Base-by-base conservation (phyloP, 1,284 basidiomycete genomes). In the Bjerkandera adusta region DNA sequence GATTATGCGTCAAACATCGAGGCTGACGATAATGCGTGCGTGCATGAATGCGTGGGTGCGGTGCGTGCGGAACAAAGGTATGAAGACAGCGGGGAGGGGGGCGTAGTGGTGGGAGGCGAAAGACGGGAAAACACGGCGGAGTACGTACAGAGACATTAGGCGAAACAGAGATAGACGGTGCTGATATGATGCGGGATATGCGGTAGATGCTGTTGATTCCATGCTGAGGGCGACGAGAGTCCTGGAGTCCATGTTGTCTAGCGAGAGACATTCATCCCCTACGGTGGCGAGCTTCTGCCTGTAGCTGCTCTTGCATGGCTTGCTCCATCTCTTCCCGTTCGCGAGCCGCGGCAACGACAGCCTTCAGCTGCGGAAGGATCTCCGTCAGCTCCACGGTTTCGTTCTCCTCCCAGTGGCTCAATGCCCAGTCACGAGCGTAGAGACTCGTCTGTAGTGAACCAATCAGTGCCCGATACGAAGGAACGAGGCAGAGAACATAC, bases 371-470 rank as follows among this genome's bases (percentile, higher is more conserved):
- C 6, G 73, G 70, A 2, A 86, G 65, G 57, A 83, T 79, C 1
- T 68, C 68, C 11, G 59, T 52, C 18, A 85, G 66, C 16, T 75
- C 68, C 5, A 85, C 80, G 39, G 72, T 71, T 0, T 69, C 63
- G 44, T 68, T 70, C 56, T 84, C 79, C 3, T 66, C 55, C 83
- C 83, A 86, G 29, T 74, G 72, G 27, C 77, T 73, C 20, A 81
- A 61, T 0, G 80, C 82, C 84, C 84, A 86, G 44, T 76, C 70
- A 13, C 77, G 70, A 43, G 81, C 74, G 58, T 71, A 82, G n/a
- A 76, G 64, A 58, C 81, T 81, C 29, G 77, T 76, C 82, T 84
- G 36, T 2, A 42, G 12, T 8, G 41, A 16, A 22, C 37, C 34
- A 12, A 50, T 43, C 2, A 27, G 12, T 8, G 34, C 5, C 12